Evolutionary conservation across 768 basidiomycete species (phyloP).

Genomic region (Tylopilus sp.): DNA sequence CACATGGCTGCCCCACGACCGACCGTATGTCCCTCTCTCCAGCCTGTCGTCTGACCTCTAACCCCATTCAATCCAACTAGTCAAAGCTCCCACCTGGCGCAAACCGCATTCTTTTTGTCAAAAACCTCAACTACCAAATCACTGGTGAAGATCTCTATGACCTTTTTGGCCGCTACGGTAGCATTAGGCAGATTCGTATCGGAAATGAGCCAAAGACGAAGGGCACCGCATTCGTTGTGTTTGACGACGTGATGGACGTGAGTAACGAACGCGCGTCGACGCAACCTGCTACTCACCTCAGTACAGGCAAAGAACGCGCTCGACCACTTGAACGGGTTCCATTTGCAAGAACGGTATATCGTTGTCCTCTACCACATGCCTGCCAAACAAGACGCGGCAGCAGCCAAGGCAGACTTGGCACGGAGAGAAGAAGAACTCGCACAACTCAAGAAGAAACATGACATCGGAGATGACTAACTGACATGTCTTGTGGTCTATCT

Average conservation of each 20-base stretch:
- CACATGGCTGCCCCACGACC: slow-evolving; percentile 69
- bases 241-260: slow-evolving; percentile 95
- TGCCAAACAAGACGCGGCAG: slow-evolving; percentile 91
- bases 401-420: slow-evolving; percentile 89
- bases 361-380: slow-evolving; percentile 98
- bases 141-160: slow-evolving; percentile 95
- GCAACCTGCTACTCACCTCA: slow-evolving; percentile 12
- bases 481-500: slow-evolving; percentile 9
- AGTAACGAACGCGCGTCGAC: slow-evolving; percentile 23
- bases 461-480: slow-evolving; percentile 72
- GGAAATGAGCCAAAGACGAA: slow-evolving; percentile 90
- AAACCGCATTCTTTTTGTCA: slow-evolving; percentile 89
- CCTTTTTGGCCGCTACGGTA: slow-evolving; percentile 95
- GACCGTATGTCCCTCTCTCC: slow-evolving; percentile 43
- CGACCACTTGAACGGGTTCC: slow-evolving; percentile 96
- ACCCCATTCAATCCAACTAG: slow-evolving; percentile 34
- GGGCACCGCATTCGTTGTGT: slow-evolving; percentile 96
- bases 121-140: slow-evolving; percentile 90
- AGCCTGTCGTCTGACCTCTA: background rate
- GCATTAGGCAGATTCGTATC: slow-evolving; percentile 91
- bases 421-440: slow-evolving; percentile 87
- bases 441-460: slow-evolving; percentile 80
- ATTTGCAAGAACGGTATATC: slow-evolving; percentile 96
- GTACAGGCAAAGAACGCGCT: slow-evolving; percentile 91
- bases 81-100: slow-evolving; percentile 89